Evolutionary conservation across 257 asterid species (phyloP).

Genomic region (Linderniella brevidens): DNA sequence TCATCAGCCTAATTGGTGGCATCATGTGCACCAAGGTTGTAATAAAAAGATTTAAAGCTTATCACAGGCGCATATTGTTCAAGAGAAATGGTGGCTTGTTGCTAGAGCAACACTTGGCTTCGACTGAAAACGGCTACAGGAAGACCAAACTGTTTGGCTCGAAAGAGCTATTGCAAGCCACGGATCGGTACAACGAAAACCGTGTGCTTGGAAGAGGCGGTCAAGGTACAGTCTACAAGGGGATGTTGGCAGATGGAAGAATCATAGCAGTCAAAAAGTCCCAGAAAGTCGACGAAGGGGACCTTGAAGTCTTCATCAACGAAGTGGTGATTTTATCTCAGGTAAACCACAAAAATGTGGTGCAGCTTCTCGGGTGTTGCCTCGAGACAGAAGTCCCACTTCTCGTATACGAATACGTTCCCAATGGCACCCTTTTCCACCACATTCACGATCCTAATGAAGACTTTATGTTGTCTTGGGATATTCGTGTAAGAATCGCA

Average conservation of each 20-base stretch:
- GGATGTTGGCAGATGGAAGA: conserved; percentile 14
- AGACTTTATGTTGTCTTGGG: conserved; percentile 19
- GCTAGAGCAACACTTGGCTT: conserved; percentile 16
- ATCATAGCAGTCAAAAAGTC: conserved; percentile 16
- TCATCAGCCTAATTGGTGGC: background rate
- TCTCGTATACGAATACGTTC: conserved; percentile 17
- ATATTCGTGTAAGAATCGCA: conserved; percentile 15
- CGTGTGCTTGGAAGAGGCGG: conserved; percentile 17
- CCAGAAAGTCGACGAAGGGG: conserved; percentile 3
- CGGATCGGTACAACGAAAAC: conserved; percentile 14
- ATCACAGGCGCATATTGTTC: conserved; percentile 10
- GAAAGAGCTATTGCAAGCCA: conserved; percentile 16
- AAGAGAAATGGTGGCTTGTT: conserved; percentile 22
- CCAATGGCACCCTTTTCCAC: conserved; percentile 11
- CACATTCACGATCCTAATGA: conserved; percentile 16
- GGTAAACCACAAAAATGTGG: conserved; percentile 17
- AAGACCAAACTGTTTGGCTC: conserved; percentile 11
- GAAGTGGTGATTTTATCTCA: conserved; percentile 16
- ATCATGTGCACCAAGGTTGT: conserved; percentile 6
- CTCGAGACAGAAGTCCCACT: conserved; percentile 16
- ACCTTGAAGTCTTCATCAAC: conserved; percentile 11
- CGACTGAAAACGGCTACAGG: conserved; percentile 10
- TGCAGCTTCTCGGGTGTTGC: conserved; percentile 16
- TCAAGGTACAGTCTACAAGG: conserved; percentile 16
- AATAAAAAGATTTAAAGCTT: conserved; percentile 3